Evolutionary conservation across 305 asterid species (phyloP), one percentile per base, ranked within the genome.

Genomic region (Fraxinus sp.): DNA sequence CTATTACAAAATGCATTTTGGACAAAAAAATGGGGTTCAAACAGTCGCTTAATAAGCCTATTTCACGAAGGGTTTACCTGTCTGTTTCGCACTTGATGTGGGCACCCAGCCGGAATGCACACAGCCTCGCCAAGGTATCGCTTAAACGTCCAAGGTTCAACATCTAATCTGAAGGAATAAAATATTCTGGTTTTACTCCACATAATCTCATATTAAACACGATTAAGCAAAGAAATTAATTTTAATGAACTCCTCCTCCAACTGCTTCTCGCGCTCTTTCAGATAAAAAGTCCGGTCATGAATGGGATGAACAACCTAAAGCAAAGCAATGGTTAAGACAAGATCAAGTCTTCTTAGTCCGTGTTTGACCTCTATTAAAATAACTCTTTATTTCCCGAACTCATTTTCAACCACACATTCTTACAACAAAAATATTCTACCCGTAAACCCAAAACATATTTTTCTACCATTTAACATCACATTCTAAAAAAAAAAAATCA

Each of bases 131-230:
- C 97, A 78, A 90, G 90, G 78, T 90, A 85, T 81, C 92, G 97
- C 85, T 91, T 92, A 55, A 91, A 92, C 4, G 96, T 94, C 98
- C 98, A 92, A 4, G 98, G 91, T 83, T 92, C 98, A 84, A 94
- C 78, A 72, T 86, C 98, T 91, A 77, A 39, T 64, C 1, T 3
- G 22, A 75, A n/a, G 68, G 13, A 78, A 83, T 18, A 24, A 77
- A n/a, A 81, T 36, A 64, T 5, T 37, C 49, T 36, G n/a, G 71
- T 79, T 72, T 64, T 84, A 39, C 28, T 10, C 55, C 79, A 26
- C 11, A 49, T 3, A 36, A 75, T 79, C 39, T 16, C 18, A 24
- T 20, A 82, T 52, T 36, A 85, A 82, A 35, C 2, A 75, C 13
- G 18, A 9, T 66, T 8, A 57, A 78, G 20, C 7, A 43, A 76